Conservation (phyloP, 768 basidiomycete species). For the Zangia roseola region DNA sequence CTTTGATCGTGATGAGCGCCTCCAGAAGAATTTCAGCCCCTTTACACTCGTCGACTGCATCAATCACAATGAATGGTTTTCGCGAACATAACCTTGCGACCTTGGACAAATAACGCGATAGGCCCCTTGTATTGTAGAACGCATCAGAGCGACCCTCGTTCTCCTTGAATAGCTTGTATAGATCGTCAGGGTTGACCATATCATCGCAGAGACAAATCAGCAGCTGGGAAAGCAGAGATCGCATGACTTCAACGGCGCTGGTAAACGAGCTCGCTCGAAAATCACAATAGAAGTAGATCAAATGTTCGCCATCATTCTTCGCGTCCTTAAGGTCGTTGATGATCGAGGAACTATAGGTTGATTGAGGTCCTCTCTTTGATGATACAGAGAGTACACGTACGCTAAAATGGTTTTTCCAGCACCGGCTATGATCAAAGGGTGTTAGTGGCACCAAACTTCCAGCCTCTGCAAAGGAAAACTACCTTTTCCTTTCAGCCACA, state of each 20-base stretch:
- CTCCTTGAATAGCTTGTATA: constrained; percentile 7
- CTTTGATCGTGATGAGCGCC: not conserved
- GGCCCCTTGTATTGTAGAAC: constrained; percentile 2
- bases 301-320: not conserved
- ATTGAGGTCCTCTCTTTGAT: not conserved
- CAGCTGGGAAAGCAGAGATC: constrained; percentile 21
- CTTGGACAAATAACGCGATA: constrained; percentile 1
- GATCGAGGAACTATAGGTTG: not conserved
- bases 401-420: constrained; percentile 1
- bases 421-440: not conserved
- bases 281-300: constrained; percentile 25
- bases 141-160: not conserved
- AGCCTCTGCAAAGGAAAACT: too few species aligned
- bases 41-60: constrained; percentile 25
- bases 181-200: not conserved
- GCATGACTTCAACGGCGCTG: constrained; percentile 12
- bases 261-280: constrained; percentile 11
- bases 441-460: too few species aligned
- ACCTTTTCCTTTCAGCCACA: constrained; percentile 23
- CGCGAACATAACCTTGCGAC: not conserved
- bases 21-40: constrained; percentile 8
- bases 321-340: not conserved
- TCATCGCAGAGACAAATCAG: not conserved
- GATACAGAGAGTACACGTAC: not conserved
- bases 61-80: constrained; percentile 14